Evolutionary conservation across 768 basidiomycete species (phyloP), one percentile per base, ranked within the genome.

Genomic region (Hebeloma cylindrosporum): DNA sequence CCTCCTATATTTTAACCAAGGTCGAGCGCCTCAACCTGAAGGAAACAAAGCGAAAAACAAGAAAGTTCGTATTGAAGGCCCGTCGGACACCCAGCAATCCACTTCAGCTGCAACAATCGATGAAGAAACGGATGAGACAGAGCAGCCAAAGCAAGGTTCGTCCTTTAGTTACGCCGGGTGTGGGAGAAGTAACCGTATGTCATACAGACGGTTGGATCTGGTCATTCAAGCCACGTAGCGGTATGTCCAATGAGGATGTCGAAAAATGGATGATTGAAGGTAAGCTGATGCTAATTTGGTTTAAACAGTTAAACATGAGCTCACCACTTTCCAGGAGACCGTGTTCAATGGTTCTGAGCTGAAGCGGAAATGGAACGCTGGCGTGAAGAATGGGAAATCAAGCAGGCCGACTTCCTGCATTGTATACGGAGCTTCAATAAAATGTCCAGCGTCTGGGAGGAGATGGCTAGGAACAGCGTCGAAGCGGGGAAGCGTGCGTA

Each of bases 291-390:
- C n/a, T 3, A 30, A n/a, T n/a, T 13, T 22, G 25, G 5, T 8
- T 3, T 8, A 31, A 11, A 23, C 22, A 16, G 31, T 17, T 30
- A 17, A 30, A 41, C 11, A 38, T 28, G 17, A 16, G n/a, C n/a
- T n/a, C n/a, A n/a, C n/a, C n/a, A n/a, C n/a, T 10, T 28, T n/a
- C 8, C 17, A 62, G 60, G 56, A 2, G 54, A 62, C 35, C 47
- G 56, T 8, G 62, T 64, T 2, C 59, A 60, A 28, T 64, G 57
- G 57, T 64, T 62, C 41, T 49, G 58, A 4, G 60, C 59, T 3
- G 56, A 59, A 29, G 60, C 62, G 0, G 60, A 64, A 25, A 60
- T 60, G 59, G 37, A 53, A 6, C 47, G 60, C 3, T 62, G 58
- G 59, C 56, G 51, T 33, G 62, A 64, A 22, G 54, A 64, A 28